Base-by-base conservation (phyloP, 768 basidiomycete genomes). In the Lactarius sp. region DNA sequence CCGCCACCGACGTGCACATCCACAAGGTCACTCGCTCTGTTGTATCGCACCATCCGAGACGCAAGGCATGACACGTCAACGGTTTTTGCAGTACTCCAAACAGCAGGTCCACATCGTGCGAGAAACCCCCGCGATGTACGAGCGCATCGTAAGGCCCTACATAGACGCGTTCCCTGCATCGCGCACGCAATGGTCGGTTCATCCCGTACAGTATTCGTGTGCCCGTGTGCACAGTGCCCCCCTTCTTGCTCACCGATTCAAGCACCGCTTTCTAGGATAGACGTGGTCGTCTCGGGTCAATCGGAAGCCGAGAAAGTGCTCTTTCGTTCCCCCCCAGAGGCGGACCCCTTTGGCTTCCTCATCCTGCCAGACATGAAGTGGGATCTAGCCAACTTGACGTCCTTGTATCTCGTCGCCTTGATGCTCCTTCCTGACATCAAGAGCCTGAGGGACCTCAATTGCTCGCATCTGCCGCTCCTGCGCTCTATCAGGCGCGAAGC, bases 361-460 rank as follows among this genome's bases (percentile, higher is more conserved):
- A 85, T 99, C 60, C 75, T 97, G 0, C 96, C 96, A 0, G 96
- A 99, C 75, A 89, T 97, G 85, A 98, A 98, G 77, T 98, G 96
- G 96, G 94, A 98, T 72, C 80, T 85, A 34, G 81, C 77, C 27
- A 90, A 85, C 0, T 67, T 90, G n/a, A 75, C 83, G 0, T 83
- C 91, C 1, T 79, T 99, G 57, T 98, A 99, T 73, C 85, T 98
- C 62, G 78, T 94, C 44, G 92, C 89, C 0, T 81, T 99, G 61
- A 83, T 81, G 0, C 81, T 83, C 39, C 83, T 87, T 60, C 72
- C 80, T 1, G 70, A 76, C 4, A 83, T 98, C 22, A 80, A 80
- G 34, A 88, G 86, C 49, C 74, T 98, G 7, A 83, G 96, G 27
- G 93, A 96, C 72, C 79, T 98, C 14, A 77, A 80, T 1, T 77